Conservation (phyloP, 2,329 filamentous ascomycete genomes). For the Cephalotrichum gorgonifer region DNA sequence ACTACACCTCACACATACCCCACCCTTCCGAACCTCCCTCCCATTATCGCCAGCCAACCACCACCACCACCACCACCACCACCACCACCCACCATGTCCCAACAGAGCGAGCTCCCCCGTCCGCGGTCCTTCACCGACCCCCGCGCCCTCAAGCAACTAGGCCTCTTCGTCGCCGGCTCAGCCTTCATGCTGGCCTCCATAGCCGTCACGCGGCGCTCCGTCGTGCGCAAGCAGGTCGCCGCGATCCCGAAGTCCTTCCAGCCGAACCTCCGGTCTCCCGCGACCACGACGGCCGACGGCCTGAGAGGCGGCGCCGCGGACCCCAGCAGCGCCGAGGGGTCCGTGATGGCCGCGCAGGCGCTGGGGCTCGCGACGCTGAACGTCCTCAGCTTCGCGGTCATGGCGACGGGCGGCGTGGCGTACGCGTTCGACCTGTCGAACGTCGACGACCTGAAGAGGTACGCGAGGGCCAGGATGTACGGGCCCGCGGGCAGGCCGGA, state of each 20-base stretch:
- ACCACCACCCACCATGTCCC: conserved; percentile 7
- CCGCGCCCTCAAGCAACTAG: conserved; percentile 50
- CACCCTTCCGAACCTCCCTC: too few species aligned
- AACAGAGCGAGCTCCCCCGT: conserved; percentile 4
- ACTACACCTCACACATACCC: conserved; percentile 6
- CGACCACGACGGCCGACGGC: conserved; percentile 16
- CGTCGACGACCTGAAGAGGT: conserved; percentile 51
- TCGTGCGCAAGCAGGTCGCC: conserved; percentile 50
- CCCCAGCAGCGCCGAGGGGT: conserved; percentile 40
- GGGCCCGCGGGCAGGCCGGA: conserved; percentile 18
- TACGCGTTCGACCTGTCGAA: conserved; percentile 70
- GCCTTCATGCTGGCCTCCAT: conserved; percentile 66
- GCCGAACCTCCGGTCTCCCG: conserved; percentile 32
- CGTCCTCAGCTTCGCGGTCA: conserved; percentile 63
- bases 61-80: too few species aligned
- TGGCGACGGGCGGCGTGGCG: conserved; percentile 61
- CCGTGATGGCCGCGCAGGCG: conserved; percentile 70
- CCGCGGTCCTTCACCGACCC: conserved; percentile 22
- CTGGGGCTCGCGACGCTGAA: conserved; percentile 82
- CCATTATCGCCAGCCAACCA: too few species aligned
- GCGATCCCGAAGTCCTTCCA: conserved; percentile 63
- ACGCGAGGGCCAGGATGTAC: conserved; percentile 32
- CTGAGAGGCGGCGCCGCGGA: conserved; percentile 17
- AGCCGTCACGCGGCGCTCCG: conserved; percentile 59
- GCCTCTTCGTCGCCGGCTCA: conserved; percentile 64